Percentiles rank a stretch among this genome's conserved stretches.
These are phyloP conservation scores for Phoenix dactylifera DNA, from an alignment of 176 grass and related monocot genomes.

Conservation along the genomic window DNA sequence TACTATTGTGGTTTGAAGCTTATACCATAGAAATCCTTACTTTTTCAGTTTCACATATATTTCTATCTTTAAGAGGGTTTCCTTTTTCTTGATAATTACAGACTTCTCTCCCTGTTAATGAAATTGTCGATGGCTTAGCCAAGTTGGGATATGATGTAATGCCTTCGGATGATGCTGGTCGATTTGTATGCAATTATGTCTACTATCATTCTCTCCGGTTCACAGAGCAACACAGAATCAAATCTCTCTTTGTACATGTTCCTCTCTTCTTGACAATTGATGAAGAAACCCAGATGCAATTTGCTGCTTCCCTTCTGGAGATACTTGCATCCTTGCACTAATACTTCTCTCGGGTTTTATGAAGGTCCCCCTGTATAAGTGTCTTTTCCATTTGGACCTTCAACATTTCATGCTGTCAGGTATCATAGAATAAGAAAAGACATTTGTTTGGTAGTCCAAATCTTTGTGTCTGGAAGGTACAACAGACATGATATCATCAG, in stretches of 20 bases:
- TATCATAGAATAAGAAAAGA: too few relatives aligned
- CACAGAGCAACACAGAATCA: not conserved
- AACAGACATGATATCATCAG: too few relatives aligned
- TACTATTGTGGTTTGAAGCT: too few relatives aligned
- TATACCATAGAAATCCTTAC: too few relatives aligned
- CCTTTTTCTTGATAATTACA: not conserved
- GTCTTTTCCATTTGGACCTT: too few relatives aligned
- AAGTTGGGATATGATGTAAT: not conserved
- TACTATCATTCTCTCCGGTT: conserved; percentile 4
- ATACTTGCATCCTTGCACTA: not conserved
- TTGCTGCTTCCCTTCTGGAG: not conserved
- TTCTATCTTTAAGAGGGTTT: too few relatives aligned
- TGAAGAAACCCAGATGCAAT: not conserved
- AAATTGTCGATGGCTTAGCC: not conserved
- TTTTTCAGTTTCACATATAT: too few relatives aligned
- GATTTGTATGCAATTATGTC: conserved; percentile 1
- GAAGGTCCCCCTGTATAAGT: too few relatives aligned
- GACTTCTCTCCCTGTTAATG: not conserved
- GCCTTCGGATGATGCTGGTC: conserved; percentile 2
- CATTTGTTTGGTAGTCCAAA: too few relatives aligned
- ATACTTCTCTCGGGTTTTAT: not conserved
- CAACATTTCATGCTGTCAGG: too few relatives aligned
- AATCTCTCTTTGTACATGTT: conserved; percentile 3
- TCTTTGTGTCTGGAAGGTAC: too few relatives aligned
- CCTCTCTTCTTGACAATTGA: conserved; percentile 1